Evolutionary conservation across 2,329 filamentous ascomycete genomes (phyloP), one percentile per base, ranked within the genome.

Genomic region (Ophiocordyceps unilateralis): DNA sequence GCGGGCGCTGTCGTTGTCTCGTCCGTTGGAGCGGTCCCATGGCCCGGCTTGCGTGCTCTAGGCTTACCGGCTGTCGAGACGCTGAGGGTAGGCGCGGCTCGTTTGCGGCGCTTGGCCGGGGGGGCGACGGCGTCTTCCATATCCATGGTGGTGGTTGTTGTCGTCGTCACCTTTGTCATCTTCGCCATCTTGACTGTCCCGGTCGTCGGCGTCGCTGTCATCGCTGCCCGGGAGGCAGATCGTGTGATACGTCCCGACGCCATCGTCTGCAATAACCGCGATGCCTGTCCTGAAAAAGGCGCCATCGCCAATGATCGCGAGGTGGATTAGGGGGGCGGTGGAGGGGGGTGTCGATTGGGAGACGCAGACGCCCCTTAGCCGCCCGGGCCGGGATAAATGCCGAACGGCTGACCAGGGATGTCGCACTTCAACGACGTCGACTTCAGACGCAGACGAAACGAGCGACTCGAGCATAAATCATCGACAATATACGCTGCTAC

Each of bases 51-150:
- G 26, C 26, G 26, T 14, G 26, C 26, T 9, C 14, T 9, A 28
- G 10, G 26, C 10, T 28, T 28, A 12, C 26, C 14, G 26, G 26
- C 26, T 9, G 10, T 12, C 14, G 26, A 12, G 10, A 12, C 26
- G 26, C 5, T 28, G 4, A 3, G 11, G 5, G 26, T 28, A 28
- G 26, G 5, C 26, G 26, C 26, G 10, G 26, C 26, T 17, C 15
- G 15, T 20, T 47, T 55, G 41, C 49, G 58, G 44, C 60, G 60
- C 36, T 52, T 57, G 36, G 43, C 51, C 42, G 49, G 56, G 15
- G 58, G 54, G 1, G 59, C 44, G 52, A 67, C 44, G 54, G 51
- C 50, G 66, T 81, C 76, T 60, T 81, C 76, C 45, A 81, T 77
- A 50, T 79, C 74, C 44, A 48, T 46, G 1, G 45, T 48, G 24